Evolutionary conservation across 1,284 basidiomycete genomes (phyloP).

Genomic region (Phylloporus sp.): DNA sequence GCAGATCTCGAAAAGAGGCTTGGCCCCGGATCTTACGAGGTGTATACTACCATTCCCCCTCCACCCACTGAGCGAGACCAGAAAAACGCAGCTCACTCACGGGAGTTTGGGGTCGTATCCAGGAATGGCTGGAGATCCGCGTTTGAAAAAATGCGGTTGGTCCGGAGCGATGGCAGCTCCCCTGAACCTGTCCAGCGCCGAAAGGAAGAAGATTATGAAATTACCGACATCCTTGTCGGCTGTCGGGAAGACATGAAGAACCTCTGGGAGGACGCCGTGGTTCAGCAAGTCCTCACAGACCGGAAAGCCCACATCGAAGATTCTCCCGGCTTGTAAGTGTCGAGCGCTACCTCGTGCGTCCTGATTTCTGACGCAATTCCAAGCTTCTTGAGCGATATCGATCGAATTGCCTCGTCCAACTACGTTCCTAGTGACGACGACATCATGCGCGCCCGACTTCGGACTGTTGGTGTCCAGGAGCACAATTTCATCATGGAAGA

Average conservation of each 20-base stretch:
- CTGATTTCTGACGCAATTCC: slow-evolving; percentile 1
- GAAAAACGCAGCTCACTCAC: slow-evolving; percentile 21
- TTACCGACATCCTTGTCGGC: slow-evolving; percentile 57
- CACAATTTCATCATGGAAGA: slow-evolving; percentile 69
- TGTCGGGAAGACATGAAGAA: slow-evolving; percentile 66
- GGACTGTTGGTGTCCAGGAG: slow-evolving; percentile 76
- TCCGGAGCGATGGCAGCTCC: slow-evolving; percentile 2
- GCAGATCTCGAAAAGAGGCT: slow-evolving; percentile 61
- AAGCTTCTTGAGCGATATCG: slow-evolving; percentile 64
- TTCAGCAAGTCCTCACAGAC: slow-evolving; percentile 56
- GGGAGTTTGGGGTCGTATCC: slow-evolving; percentile 59
- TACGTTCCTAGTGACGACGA: slow-evolving; percentile 76
- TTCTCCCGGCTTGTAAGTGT: slow-evolving; percentile 68
- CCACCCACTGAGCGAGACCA: slow-evolving; percentile 39
- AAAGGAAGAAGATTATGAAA: slow-evolving; percentile 55
- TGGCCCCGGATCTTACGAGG: slow-evolving; percentile 57
- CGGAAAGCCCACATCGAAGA: slow-evolving; percentile 62
- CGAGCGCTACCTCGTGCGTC: neutral
- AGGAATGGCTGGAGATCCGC: slow-evolving; percentile 65
- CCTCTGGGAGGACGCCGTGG: slow-evolving; percentile 65
- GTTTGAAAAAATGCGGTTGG: slow-evolving; percentile 50
- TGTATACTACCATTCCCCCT: slow-evolving; percentile 43
- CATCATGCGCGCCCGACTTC: slow-evolving; percentile 69
- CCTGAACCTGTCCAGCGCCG: slow-evolving; percentile 32
- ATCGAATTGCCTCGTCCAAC: slow-evolving; percentile 58